Base-by-base conservation (phyloP, 768 basidiomycete genomes). In the Gloeopeniophorella convolvens region DNA sequence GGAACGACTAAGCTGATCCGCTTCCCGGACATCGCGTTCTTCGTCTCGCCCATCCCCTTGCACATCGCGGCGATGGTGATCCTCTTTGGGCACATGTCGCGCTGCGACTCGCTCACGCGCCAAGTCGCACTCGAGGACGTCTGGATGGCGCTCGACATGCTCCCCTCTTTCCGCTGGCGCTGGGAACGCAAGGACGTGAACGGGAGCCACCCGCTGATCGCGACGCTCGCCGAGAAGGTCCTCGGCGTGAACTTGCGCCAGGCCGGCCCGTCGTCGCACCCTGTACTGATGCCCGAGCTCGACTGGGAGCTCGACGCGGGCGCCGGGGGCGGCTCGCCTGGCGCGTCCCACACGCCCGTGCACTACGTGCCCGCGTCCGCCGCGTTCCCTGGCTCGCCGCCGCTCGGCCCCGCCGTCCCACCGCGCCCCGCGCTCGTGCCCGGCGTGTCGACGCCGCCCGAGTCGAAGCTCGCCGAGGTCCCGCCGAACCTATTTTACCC, bases 41-140 rank as follows among this genome's bases (percentile, higher is more conserved):
- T 92, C 63, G 86, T 86, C 20, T 90, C 89, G 3, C 89, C 89
- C 2, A 89, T 88, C 51, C 89, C 89, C 12, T 73, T 92, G 16
- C 89, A 92, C 65, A 89, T 91, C 46, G 85, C 89, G 0, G 89
- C 89, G 6, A 90, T 92, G 89, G 86, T 91, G 50, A 90, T 92
- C 52, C 74, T 92, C 16, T 91, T 84, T 62, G 89, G 89, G 1
- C 85, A 85, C 60, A 89, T 89, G 77, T 87, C 84, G 6, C 78
- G 79, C 45, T 85, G 84, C 52, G 79, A 86, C 23, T 76, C 75
- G 34, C 73, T 89, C 23, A 66, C 83, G 2, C 74, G 72, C 33
- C 71, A 80, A 48, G 77, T 79, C 32, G 87, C 84, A 31, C 70
- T 87, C 24, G 85, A 90, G 66, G 89, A 92, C 60, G 77, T 92